These are phyloP conservation scores for Trichoderma semiorbis DNA, from an alignment of 2,329 filamentous ascomycete genomes.

Conservation along the genomic window DNA sequence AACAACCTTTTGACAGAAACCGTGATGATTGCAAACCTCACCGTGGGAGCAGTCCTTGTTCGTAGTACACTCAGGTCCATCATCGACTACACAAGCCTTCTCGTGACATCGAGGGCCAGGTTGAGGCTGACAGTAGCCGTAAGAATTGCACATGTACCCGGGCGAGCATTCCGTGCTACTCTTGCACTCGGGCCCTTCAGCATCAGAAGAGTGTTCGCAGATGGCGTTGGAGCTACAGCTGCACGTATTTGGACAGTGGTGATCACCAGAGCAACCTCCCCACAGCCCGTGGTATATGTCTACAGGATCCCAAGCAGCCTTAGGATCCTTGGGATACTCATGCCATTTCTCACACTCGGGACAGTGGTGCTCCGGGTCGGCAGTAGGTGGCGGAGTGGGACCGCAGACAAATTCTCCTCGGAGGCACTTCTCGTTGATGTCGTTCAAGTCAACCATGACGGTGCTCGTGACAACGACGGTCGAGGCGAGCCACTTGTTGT, in stretches of 20 bases:
- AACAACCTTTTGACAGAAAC: conserved; percentile 10
- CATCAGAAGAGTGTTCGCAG: not conserved
- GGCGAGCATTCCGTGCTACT: not conserved
- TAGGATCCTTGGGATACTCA: not conserved
- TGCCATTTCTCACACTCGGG: not conserved
- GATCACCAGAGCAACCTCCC: not conserved
- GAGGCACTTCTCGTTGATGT: not conserved
- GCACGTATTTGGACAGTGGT: not conserved
- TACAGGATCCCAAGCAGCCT: not conserved
- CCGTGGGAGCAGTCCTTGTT: conserved; percentile 12
- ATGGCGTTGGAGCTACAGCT: conserved; percentile 2
- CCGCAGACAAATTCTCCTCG: not conserved
- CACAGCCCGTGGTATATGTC: not conserved
- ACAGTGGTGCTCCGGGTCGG: not conserved
- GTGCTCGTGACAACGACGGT: conserved; percentile 6
- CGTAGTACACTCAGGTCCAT: not conserved
- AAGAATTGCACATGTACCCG: conserved; percentile 2
- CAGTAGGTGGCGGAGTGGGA: not conserved
- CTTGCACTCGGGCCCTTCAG: not conserved
- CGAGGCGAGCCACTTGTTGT: conserved; percentile 8
- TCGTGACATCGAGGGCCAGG: conserved; percentile 3
- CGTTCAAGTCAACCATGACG: conserved; percentile 1
- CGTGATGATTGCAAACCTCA: not conserved
- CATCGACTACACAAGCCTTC: not conserved
- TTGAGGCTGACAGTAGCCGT: conserved; percentile 1